Conservation (phyloP, 139 green algal species). For the Volvox reticuliferus region DNA sequence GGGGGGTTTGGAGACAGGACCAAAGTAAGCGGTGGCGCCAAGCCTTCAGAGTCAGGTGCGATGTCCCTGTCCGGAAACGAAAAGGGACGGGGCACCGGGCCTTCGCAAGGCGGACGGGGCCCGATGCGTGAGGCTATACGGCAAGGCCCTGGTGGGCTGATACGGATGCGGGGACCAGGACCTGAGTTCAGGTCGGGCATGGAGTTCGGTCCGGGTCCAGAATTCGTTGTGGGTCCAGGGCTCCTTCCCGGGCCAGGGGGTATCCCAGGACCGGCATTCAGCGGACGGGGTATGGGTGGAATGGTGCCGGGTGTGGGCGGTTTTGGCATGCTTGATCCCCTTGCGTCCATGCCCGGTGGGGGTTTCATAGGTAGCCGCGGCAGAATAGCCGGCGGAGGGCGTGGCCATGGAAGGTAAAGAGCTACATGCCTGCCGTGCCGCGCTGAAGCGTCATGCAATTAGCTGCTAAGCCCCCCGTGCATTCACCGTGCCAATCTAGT, state of each 20-base stretch:
- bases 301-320: neutral
- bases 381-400: neutral
- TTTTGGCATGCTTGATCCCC: neutral
- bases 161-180: neutral
- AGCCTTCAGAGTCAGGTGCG: neutral
- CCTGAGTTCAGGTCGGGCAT: neutral
- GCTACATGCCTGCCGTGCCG: no score
- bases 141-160: constrained; percentile 6
- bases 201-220: neutral
- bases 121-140: neutral
- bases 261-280: neutral
- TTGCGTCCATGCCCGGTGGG: neutral
- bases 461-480: no score
- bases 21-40: neutral
- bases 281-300: neutral
- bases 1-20: neutral
- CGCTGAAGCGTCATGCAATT: no score
- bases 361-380: neutral
- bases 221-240: neutral
- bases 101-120: neutral
- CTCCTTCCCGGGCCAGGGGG: neutral
- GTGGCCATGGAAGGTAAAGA: neutral
- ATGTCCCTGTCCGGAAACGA: neutral
- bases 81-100: neutral
- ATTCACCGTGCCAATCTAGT: no score